Percentiles rank a stretch among this genome's conserved stretches.
These are phyloP conservation scores for Saccharomycopsis javanensis DNA, from an alignment of 805 yeast species.

Conservation along the genomic window DNA sequence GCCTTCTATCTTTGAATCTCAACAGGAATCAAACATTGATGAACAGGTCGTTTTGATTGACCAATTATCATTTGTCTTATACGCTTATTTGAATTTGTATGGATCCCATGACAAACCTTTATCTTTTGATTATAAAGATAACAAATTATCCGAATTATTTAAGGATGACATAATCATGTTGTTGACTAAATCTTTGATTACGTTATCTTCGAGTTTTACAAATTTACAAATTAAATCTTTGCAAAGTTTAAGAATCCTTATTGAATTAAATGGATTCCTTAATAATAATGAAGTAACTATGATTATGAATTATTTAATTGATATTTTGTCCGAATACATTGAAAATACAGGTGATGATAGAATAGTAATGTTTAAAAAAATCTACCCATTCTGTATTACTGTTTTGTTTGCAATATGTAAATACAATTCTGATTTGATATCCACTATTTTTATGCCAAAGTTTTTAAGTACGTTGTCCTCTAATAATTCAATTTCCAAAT, in stretches of 20 bases:
- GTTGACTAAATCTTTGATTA: constrained; percentile 58
- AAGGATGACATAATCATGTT: constrained; percentile 63
- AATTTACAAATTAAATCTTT: constrained; percentile 59
- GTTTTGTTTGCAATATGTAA: constrained; percentile 4
- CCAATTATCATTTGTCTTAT: constrained; percentile 49
- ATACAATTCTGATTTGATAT: constrained; percentile 10
- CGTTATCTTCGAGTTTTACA: constrained; percentile 58
- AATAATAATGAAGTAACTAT: constrained; percentile 46
- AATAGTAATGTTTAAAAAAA: constrained; percentile 4
- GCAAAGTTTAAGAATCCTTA: constrained; percentile 50
- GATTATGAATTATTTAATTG: constrained; percentile 56
- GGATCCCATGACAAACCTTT: constrained; percentile 15
- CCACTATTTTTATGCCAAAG: constrained; percentile 12
- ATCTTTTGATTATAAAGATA: not conserved
- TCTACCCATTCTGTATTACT: constrained; percentile 7
- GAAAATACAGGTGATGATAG: not conserved
- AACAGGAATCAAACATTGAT: constrained; percentile 29
- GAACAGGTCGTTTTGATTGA: constrained; percentile 52
- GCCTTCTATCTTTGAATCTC: not conserved
- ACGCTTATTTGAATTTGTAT: constrained; percentile 39
- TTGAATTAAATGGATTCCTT: constrained; percentile 41
- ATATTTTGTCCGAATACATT: constrained; percentile 41
- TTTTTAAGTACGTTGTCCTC: constrained; percentile 11
- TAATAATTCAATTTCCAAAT: not conserved
- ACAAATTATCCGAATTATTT: constrained; percentile 34